A percentile compares a stretch with the other conserved stretches of the same genome.
These are phyloP conservation scores for Protomyces arabidopsidicola DNA, from an alignment of 1,139 yeast genomes.

Conservation along the genomic window DNA sequence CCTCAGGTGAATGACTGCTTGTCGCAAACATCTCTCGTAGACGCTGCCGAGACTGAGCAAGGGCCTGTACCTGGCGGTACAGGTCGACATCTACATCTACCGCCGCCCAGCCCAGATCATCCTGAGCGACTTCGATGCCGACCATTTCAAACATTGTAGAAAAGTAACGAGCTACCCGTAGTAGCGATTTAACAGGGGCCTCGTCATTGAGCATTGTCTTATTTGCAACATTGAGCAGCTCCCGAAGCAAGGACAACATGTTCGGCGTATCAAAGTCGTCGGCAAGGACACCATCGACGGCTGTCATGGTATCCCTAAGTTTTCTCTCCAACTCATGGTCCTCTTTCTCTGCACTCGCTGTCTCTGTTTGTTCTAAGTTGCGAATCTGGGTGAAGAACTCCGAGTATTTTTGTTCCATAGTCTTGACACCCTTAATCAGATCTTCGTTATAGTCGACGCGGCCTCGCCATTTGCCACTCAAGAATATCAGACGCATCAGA, in stretches of 20 bases:
- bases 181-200: neutral
- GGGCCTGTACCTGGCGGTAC: neutral
- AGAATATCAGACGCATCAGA: slow-evolving; percentile 85
- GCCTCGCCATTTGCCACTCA: slow-evolving; percentile 85
- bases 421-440: slow-evolving; percentile 43
- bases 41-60: slow-evolving; percentile 10
- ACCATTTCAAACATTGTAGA: slow-evolving; percentile 7
- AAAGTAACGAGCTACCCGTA: neutral
- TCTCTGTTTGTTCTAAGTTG: slow-evolving; percentile 52
- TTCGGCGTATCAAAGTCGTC: slow-evolving; percentile 24
- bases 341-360: slow-evolving; percentile 40
- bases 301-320: neutral
- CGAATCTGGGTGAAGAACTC: slow-evolving; percentile 84
- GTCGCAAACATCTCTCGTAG: neutral
- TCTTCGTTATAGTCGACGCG: slow-evolving; percentile 88
- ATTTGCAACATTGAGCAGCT: slow-evolving; percentile 17
- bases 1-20: neutral
- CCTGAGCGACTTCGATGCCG: slow-evolving; percentile 17
- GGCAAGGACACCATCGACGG: slow-evolving; percentile 14
- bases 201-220: neutral
- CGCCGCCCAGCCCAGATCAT: slow-evolving; percentile 10
- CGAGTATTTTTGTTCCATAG: slow-evolving; percentile 38
- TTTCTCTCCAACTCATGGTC: slow-evolving; percentile 36
- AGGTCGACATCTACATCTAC: neutral
- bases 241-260: slow-evolving; percentile 13